Conservation (phyloP, 352 stramenopile genomes). For the Globisporangium canariense region DNA sequence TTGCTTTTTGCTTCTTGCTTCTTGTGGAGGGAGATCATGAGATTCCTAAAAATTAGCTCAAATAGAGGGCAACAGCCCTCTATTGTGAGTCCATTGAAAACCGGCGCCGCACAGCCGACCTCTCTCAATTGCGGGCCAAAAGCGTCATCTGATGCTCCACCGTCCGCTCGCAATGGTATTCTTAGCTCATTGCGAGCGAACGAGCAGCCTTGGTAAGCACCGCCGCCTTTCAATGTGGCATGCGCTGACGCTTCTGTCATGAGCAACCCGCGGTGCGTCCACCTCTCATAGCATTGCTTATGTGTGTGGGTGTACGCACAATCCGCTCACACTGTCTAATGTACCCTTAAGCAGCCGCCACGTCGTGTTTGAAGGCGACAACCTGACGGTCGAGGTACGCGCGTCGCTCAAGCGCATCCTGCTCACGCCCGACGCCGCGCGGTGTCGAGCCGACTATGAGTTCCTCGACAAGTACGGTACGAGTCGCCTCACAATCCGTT, state of each 20-base stretch:
- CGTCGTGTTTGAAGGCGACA: conserved; percentile 21
- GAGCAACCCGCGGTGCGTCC: neutral
- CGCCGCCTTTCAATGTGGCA: neutral
- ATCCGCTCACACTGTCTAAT: neutral
- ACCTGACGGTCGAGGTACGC: conserved; percentile 38
- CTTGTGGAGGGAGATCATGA: no score
- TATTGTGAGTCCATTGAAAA: no score
- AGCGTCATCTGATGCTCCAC: no score
- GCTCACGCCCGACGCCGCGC: conserved; percentile 34
- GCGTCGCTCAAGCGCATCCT: conserved; percentile 42
- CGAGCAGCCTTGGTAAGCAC: neutral
- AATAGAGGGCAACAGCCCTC: no score
- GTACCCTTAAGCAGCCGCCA: neutral
- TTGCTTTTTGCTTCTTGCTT: neutral
- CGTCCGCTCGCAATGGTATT: neutral
- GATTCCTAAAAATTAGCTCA: no score
- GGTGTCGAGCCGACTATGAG: conserved; percentile 56
- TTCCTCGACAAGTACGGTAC: conserved; percentile 64
- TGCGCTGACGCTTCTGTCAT: neutral
- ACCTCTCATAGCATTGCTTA: neutral
- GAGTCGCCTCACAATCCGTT: neutral
- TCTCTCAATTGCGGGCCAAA: no score
- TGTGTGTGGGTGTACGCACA: neutral
- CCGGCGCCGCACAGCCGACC: no score
- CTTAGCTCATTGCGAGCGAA: neutral